A percentile compares a stretch with the other conserved stretches of the same genome.
These are phyloP conservation scores for Plantago elongata DNA, from an alignment of 257 asterid genomes.

Conservation along the genomic window DNA sequence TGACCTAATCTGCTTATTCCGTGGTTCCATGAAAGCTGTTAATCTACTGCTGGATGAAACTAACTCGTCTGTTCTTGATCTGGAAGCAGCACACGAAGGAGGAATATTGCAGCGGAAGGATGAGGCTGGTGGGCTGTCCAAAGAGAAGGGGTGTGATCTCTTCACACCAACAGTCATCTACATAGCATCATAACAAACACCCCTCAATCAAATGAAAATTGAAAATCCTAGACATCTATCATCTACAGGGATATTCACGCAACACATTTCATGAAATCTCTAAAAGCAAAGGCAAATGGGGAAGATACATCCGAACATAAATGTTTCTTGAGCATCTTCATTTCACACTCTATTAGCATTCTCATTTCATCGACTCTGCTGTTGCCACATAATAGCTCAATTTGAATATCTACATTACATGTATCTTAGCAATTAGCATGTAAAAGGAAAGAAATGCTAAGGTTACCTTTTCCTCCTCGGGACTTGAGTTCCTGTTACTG, in stretches of 20 bases:
- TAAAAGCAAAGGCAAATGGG: neutral
- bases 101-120: conserved; percentile 30
- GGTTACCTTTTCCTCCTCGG: conserved; percentile 70
- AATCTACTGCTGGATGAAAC: conserved; percentile 36
- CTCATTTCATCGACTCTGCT: too few species aligned
- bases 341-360: too few species aligned
- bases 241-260: neutral
- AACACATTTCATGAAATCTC: neutral
- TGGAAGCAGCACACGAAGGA: conserved; percentile 12
- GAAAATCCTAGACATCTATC: neutral
- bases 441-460: neutral
- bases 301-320: too few species aligned
- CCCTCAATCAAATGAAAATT: neutral
- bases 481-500: conserved; percentile 40
- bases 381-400: neutral
- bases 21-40: conserved; percentile 29
- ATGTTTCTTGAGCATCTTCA: too few species aligned
- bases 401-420: neutral
- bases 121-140: conserved; percentile 34
- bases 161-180: conserved; percentile 52
- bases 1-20: conserved; percentile 43
- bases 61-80: conserved; percentile 39
- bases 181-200: conserved; percentile 23
- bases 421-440: too few species aligned
- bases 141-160: conserved; percentile 49